A percentile compares a stretch with the other conserved stretches of the same genome.
Conservation (phyloP, 23 red algal species). For the Gracilariopsis chorda region DNA sequence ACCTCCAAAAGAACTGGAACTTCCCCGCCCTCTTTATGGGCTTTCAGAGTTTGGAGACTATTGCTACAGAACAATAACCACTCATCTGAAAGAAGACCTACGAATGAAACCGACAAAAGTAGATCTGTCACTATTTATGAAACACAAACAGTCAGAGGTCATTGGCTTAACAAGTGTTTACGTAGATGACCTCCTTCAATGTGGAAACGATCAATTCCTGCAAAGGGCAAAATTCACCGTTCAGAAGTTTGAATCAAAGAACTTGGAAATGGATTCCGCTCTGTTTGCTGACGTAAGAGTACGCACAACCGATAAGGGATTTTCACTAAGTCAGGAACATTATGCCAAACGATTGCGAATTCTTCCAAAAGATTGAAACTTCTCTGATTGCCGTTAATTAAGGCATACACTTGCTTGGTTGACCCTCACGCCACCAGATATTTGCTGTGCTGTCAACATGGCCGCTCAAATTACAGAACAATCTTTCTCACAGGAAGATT, state of each 20-base stretch:
- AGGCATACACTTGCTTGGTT: background rate
- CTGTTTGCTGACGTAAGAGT: background rate
- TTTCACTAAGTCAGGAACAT: background rate
- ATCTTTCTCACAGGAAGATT: no score
- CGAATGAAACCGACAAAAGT: background rate
- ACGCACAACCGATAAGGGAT: background rate
- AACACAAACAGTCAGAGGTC: background rate
- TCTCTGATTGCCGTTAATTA: background rate
- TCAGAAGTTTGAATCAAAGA: background rate
- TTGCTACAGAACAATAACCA: background rate
- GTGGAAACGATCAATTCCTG: background rate
- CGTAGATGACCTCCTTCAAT: background rate
- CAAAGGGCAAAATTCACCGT: background rate
- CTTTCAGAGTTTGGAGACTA: background rate
- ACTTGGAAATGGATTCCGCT: background rate
- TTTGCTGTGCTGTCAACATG: background rate
- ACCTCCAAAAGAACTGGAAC: background rate
- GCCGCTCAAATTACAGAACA: background rate
- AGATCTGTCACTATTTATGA: background rate
- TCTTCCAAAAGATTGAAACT: background rate
- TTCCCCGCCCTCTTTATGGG: background rate
- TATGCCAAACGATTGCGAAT: background rate
- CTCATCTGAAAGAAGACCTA: background rate
- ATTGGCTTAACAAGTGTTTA: background rate
- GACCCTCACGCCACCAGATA: background rate